Conservation (phyloP, 805 yeast genomes). For the Lipomyces yamanashiensis region DNA sequence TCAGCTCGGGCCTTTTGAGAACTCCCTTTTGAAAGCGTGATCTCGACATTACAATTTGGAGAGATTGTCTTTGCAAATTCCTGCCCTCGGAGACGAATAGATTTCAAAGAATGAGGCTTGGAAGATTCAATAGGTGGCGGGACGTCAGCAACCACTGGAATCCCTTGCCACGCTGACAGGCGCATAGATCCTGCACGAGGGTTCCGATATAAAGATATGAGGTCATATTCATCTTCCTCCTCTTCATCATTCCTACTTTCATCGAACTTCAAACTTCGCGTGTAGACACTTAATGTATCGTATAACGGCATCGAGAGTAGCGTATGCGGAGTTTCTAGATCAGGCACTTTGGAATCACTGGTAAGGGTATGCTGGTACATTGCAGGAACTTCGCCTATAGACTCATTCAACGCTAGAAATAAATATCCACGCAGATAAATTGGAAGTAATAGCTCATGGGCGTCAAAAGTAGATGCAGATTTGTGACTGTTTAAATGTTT, state of each 20-base stretch:
- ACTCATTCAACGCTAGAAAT: slow-evolving; percentile 12
- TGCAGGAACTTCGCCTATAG: slow-evolving; percentile 11
- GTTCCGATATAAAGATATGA: not conserved
- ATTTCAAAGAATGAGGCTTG: not conserved
- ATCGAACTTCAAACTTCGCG: not conserved
- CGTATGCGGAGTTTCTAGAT: not conserved
- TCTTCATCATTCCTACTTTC: not conserved
- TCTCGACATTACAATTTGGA: slow-evolving; percentile 21
- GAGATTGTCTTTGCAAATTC: slow-evolving; percentile 9
- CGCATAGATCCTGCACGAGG: not conserved
- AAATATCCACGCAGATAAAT: slow-evolving; percentile 31
- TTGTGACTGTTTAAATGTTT: not conserved
- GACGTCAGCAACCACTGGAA: slow-evolving; percentile 14
- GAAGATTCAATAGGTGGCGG: not conserved
- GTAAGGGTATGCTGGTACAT: slow-evolving; percentile 1
- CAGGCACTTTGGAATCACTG: not conserved
- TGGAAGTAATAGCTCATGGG: slow-evolving; percentile 24
- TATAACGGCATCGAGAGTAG: slow-evolving; percentile 13
- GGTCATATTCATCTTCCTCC: not conserved
- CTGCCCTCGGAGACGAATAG: slow-evolving; percentile 17
- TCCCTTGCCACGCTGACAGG: not conserved
- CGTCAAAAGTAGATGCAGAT: slow-evolving; percentile 13
- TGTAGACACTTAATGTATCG: slow-evolving; percentile 5
- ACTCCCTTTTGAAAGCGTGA: not conserved
- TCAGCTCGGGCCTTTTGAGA: not conserved